A percentile compares a stretch with the other conserved stretches of the same genome.
Conservation (phyloP, 371 early-diverging fungal genomes). For the Mortierella sp. region DNA sequence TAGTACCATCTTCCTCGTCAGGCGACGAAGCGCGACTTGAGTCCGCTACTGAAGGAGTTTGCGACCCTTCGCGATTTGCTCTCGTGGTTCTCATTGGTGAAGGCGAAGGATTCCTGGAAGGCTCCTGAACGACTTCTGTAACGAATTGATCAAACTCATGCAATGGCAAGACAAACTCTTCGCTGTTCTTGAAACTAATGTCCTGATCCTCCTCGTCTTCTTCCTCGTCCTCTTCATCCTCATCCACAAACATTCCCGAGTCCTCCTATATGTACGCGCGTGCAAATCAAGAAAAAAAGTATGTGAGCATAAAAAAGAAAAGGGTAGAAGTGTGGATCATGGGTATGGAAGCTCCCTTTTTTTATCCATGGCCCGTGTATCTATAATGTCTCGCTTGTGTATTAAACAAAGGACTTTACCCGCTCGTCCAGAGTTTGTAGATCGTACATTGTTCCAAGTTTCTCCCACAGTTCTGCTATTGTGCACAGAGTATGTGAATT, state of each 20-base stretch:
- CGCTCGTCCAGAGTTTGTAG: slow-evolving; percentile 69
- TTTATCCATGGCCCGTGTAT: too few species aligned
- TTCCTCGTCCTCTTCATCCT: slow-evolving; percentile 39
- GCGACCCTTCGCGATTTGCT: slow-evolving; percentile 66
- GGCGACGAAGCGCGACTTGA: slow-evolving; percentile 70
- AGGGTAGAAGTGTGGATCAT: background rate
- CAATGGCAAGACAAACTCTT: slow-evolving; percentile 68
- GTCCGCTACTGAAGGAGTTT: slow-evolving; percentile 65
- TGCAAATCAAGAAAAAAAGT: slow-evolving; percentile 1
- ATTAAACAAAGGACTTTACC: slow-evolving; percentile 47
- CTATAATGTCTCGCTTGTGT: too few species aligned
- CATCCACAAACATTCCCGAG: slow-evolving; percentile 35
- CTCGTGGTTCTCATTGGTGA: slow-evolving; percentile 63
- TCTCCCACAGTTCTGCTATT: slow-evolving; percentile 67
- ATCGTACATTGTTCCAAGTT: slow-evolving; percentile 66
- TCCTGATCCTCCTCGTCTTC: slow-evolving; percentile 59
- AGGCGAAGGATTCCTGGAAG: slow-evolving; percentile 58
- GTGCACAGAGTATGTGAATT: slow-evolving; percentile 60
- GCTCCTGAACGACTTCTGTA: slow-evolving; percentile 66
- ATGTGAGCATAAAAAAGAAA: background rate
- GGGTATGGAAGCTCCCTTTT: too few species aligned
- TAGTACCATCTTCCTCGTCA: slow-evolving; percentile 69
- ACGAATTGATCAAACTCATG: slow-evolving; percentile 71
- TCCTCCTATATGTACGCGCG: slow-evolving; percentile 30
- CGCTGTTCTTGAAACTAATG: slow-evolving; percentile 52